Evolutionary conservation across 1,284 basidiomycete genomes (phyloP).

Genomic region (Microbotryum scabiosae): DNA sequence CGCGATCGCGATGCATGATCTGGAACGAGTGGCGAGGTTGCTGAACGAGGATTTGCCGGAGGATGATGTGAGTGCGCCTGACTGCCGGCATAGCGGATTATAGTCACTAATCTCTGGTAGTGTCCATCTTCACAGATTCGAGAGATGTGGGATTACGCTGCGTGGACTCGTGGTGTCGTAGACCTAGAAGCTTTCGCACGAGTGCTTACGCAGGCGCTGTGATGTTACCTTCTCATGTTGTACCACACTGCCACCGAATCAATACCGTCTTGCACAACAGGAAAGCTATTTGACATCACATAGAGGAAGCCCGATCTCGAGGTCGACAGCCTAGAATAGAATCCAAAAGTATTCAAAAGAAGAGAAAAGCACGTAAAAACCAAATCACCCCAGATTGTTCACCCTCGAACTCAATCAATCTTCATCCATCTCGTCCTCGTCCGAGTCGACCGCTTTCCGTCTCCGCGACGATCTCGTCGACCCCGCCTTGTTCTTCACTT

Average conservation of each 20-base stretch:
- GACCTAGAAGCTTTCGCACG: slow-evolving; percentile 26
- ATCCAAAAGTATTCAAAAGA: not conserved
- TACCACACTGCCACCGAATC: not conserved
- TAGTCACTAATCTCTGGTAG: not conserved
- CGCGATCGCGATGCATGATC: slow-evolving; percentile 29
- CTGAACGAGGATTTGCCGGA: slow-evolving; percentile 32
- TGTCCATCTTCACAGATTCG: slow-evolving; percentile 14
- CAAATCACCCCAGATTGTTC: not conserved
- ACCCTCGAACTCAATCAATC: not conserved
- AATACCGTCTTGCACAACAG: not conserved
- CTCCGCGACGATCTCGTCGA: not conserved
- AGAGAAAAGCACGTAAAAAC: not conserved
- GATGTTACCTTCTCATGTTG: not conserved
- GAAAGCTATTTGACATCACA: not conserved
- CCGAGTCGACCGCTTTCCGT: not conserved
- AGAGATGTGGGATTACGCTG: slow-evolving; percentile 35
- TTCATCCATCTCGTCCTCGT: not conserved
- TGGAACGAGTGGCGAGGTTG: slow-evolving; percentile 28
- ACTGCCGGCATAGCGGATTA: no score
- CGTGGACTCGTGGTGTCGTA: slow-evolving; percentile 14
- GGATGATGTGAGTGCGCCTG: slow-evolving; percentile 26
- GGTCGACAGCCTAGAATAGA: not conserved
- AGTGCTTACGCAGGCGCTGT: slow-evolving; percentile 29
- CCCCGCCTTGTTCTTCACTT: not conserved
- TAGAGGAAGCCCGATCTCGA: not conserved